Conservation (phyloP, 2,329 filamentous ascomycete species). For the Fusarium floridanum region DNA sequence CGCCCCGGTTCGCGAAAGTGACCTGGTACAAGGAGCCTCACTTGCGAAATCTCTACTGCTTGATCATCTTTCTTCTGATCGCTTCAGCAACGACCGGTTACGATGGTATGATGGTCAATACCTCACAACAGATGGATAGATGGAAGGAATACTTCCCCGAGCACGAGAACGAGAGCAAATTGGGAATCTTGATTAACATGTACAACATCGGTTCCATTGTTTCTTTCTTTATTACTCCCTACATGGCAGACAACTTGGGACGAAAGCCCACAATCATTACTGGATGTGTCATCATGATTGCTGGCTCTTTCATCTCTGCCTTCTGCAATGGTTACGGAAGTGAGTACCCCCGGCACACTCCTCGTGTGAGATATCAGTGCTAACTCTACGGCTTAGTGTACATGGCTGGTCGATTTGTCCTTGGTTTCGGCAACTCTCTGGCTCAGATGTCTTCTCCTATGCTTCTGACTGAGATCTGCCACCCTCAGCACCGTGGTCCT, state of each 20-base stretch:
- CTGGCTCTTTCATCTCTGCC: constrained; percentile 57
- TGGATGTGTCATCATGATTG: constrained; percentile 62
- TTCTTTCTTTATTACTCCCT: constrained; percentile 61
- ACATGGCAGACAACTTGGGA: constrained; percentile 59
- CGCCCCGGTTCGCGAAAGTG: constrained; percentile 66
- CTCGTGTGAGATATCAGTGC: neutral
- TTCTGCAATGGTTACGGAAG: constrained; percentile 59
- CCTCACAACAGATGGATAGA: constrained; percentile 67
- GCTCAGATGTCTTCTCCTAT: constrained; percentile 74
- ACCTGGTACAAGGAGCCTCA: constrained; percentile 69
- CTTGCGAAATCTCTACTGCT: constrained; percentile 67
- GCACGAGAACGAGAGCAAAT: constrained; percentile 53
- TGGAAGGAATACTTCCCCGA: constrained; percentile 66
- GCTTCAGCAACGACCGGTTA: constrained; percentile 73
- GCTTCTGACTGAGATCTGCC: constrained; percentile 74
- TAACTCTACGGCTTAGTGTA: constrained; percentile 48
- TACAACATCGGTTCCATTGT: constrained; percentile 65
- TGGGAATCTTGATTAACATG: constrained; percentile 65
- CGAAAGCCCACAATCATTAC: constrained; percentile 58
- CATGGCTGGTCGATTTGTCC: constrained; percentile 55
- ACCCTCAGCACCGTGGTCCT: constrained; percentile 75
- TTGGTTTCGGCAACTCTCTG: constrained; percentile 76
- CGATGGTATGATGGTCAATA: constrained; percentile 72
- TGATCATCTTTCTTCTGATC: constrained; percentile 66
- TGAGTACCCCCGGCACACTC: constrained; percentile 42